These are phyloP conservation scores for Paecilomyces niveus DNA, from an alignment of 2,329 filamentous ascomycete species.

Conservation along the genomic window DNA sequence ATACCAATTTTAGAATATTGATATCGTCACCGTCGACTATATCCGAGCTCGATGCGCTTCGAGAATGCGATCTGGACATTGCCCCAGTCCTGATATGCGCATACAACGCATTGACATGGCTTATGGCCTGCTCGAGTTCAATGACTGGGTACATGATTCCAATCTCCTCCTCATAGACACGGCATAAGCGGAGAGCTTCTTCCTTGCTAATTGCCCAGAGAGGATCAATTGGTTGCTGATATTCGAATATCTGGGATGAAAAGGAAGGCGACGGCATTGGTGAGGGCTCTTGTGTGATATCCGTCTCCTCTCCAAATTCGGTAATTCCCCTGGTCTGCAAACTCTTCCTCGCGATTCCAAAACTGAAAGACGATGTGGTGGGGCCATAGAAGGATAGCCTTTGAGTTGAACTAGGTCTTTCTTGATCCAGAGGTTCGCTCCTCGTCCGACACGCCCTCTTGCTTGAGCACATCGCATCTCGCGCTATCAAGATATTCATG, in stretches of 20 bases:
- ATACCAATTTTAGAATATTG: constrained; percentile 69
- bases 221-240: constrained; percentile 51
- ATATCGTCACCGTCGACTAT: constrained; percentile 54
- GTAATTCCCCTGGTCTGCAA: constrained; percentile 82
- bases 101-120: constrained; percentile 59
- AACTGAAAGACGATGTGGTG: constrained; percentile 73
- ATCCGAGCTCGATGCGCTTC: constrained; percentile 21
- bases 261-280: constrained; percentile 23
- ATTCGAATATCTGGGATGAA: constrained; percentile 15
- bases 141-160: constrained; percentile 84
- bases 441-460: constrained; percentile 4
- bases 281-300: constrained; percentile 42
- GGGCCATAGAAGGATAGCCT: constrained; percentile 71
- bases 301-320: constrained; percentile 45
- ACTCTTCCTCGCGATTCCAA: constrained; percentile 78
- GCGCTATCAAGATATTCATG: constrained; percentile 57
- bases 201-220: constrained; percentile 66
- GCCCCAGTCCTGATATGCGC: constrained; percentile 32
- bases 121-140: constrained; percentile 60
- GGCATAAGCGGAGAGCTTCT: constrained; percentile 69
- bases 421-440: constrained; percentile 5
- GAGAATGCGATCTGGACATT: neutral
- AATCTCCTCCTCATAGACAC: constrained; percentile 77
- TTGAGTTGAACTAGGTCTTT: constrained; percentile 26
- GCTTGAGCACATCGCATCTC: constrained; percentile 12